Evolutionary conservation across 371 early-diverging fungal genomes (phyloP), one percentile per base, ranked within the genome.

Genomic region (Mortierella sp.): DNA sequence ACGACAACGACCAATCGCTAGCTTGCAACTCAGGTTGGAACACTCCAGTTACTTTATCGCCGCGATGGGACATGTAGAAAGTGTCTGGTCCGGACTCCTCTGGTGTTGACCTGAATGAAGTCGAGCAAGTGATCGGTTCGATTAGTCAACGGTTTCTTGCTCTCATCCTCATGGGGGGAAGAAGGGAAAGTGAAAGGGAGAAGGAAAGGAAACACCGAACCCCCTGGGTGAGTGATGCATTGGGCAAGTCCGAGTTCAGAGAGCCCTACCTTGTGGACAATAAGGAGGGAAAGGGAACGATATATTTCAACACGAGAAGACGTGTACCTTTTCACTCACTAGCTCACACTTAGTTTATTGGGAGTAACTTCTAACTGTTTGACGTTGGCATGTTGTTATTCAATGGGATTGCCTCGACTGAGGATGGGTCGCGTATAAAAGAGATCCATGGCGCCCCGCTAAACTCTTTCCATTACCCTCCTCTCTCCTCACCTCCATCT

Each of bases 181-280:
- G 18, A 29, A 16, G 32, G 29, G 32, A 12, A 35, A 63, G 46
- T 12, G 46, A 46, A 46, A 46, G 12, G 7, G 32, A 29, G 14
- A 11, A 58, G 29, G n/a, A 4, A 11, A 29, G 29, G 4, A 63
- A 7, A 35, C 38, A 63, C 4, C 32, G 1, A 35, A 51, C 35
- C 63, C 63, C 63, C 38, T 32, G 63, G 63, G 32, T 35, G 24
- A 68, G 35, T 38, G 38, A 38, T 68, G 68, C 68, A 68, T 68
- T 68, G 68, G 68, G 68, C 68, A 68, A 68, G 10, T 56, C 16
- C 24, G 8, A 6, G 27, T 38, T 35, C 60, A 18, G 24, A 68
- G 68, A 68, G 68, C 68, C 41, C 24, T 38, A 38, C 68, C 12
- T 27, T 8, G 21, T 68, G 68, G 41, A 68, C 35, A 63, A 35